Percentiles rank a stretch among this genome's conserved stretches.
Conservation (phyloP, 2,329 filamentous ascomycete species). For the Cytospora chrysosperma region DNA sequence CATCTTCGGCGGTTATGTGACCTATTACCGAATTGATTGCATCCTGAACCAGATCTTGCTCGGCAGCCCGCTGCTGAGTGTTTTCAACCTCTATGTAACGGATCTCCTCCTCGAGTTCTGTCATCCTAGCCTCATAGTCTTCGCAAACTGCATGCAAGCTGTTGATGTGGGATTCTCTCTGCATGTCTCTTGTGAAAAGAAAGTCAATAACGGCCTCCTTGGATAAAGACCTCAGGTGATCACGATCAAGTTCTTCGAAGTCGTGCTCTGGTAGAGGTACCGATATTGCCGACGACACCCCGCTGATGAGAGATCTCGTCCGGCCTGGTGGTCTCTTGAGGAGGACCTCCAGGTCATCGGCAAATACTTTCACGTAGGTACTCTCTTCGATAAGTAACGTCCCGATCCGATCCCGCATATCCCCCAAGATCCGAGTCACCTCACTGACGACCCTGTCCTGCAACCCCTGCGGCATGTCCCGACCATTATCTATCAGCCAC, state of each 20-base stretch:
- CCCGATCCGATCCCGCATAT: not conserved
- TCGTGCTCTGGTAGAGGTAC: not conserved
- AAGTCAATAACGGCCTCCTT: not conserved
- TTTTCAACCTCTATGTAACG: not conserved
- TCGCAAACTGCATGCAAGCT: not conserved
- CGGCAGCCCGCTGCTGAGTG: not conserved
- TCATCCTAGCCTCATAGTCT: not conserved
- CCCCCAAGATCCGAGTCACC: not conserved
- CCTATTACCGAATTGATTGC: not conserved
- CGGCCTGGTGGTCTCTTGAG: not conserved
- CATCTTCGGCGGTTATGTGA: not conserved
- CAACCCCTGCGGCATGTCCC: not conserved
- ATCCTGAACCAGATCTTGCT: not conserved
- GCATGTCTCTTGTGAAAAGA: not conserved
- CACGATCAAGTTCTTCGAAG: not conserved
- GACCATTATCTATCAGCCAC: not conserved
- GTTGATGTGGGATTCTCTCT: not conserved
- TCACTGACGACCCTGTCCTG: not conserved
- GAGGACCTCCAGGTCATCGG: not conserved
- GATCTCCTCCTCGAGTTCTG: not conserved
- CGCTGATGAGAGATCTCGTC: not conserved
- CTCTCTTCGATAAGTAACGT: not conserved
- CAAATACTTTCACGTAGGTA: not conserved
- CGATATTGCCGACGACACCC: not conserved
- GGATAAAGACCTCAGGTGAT: not conserved